Conservation (phyloP, 495 filamentous ascomycete genomes). For the Talaromyces trachyspermus region DNA sequence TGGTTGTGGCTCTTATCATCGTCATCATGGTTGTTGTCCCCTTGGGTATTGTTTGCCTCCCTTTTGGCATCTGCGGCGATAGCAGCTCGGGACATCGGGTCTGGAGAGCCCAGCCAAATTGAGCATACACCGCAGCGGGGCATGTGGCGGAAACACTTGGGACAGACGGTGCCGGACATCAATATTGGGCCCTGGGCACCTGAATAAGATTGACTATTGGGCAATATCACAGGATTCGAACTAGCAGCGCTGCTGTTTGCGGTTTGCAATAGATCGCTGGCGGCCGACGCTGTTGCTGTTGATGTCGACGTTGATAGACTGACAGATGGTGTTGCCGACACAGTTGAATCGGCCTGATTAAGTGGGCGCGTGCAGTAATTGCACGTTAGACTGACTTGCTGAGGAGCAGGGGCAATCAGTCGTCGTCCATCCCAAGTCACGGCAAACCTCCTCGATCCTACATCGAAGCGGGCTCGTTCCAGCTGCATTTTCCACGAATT, state of each 20-base stretch:
- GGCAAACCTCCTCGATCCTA: constrained; percentile 54
- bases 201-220: constrained; percentile 2
- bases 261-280: constrained; percentile 10
- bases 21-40: constrained; percentile 12
- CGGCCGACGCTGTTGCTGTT: constrained; percentile 23
- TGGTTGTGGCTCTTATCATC: constrained; percentile 12
- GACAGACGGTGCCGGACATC: constrained; percentile 58
- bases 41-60: constrained; percentile 35
- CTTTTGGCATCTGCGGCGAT: constrained; percentile 42
- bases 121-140: constrained; percentile 86
- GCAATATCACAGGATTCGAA: constrained; percentile 24
- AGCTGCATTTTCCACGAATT: constrained; percentile 65
- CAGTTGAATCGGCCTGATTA: constrained; percentile 29
- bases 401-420: constrained; percentile 54
- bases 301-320: neutral
- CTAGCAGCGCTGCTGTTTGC: constrained; percentile 26
- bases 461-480: constrained; percentile 55
- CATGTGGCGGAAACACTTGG: constrained; percentile 78
- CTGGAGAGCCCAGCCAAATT: constrained; percentile 72
- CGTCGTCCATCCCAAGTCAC: constrained; percentile 52
- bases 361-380: constrained; percentile 65
- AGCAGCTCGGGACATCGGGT: constrained; percentile 53
- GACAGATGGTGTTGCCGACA: neutral
- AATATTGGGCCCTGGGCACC: constrained; percentile 5
- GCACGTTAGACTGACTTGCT: constrained; percentile 78